Conservation (phyloP, 208 protist genomes). For the Crithidia acanthocephali region DNA sequence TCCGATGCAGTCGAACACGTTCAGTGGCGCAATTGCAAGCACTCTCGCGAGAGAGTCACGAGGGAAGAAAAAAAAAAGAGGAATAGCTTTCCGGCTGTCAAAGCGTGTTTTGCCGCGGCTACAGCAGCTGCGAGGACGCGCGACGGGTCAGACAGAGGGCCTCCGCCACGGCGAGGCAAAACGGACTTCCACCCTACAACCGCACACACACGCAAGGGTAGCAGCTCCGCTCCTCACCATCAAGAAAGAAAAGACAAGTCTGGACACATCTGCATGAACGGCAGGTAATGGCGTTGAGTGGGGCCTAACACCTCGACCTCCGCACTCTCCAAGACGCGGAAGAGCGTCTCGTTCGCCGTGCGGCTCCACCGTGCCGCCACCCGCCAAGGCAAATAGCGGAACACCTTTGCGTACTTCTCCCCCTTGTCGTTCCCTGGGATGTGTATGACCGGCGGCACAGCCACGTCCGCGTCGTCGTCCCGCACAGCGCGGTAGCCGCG, state of each 20-base stretch:
- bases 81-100: too few relatives aligned
- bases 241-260: neutral
- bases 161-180: too few relatives aligned
- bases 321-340: slow-evolving; percentile 3
- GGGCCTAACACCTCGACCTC: slow-evolving; percentile 12
- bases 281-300: slow-evolving; percentile 5
- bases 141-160: too few relatives aligned
- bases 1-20: too few relatives aligned
- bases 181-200: too few relatives aligned
- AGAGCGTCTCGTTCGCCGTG: slow-evolving; percentile 15
- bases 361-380: slow-evolving; percentile 15
- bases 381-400: slow-evolving; percentile 15
- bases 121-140: too few relatives aligned
- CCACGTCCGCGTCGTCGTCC: slow-evolving; percentile 19
- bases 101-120: too few relatives aligned
- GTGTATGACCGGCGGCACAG: slow-evolving; percentile 9
- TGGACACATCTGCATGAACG: neutral
- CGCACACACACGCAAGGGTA: too few relatives aligned
- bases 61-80: too few relatives aligned
- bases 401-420: slow-evolving; percentile 18
- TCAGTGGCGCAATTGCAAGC: too few relatives aligned
- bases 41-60: too few relatives aligned
- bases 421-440: slow-evolving; percentile 16
- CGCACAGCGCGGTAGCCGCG: slow-evolving; percentile 9
- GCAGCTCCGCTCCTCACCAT: too few relatives aligned